Conservation (phyloP, 2,329 filamentous ascomycete genomes). For the Botrytis cinerea region DNA sequence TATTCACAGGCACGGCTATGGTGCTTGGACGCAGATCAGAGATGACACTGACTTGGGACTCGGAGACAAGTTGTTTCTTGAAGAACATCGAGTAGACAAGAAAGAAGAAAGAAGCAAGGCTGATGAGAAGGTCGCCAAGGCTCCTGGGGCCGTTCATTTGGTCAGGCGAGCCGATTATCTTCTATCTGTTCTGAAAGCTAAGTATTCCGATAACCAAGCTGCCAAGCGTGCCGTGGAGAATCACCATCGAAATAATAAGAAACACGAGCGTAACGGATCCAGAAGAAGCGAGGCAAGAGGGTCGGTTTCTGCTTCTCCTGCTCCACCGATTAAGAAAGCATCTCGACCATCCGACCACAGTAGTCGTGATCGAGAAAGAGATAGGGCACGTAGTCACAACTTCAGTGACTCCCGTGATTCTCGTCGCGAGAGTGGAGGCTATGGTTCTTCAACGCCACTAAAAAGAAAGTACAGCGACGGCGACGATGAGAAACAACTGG, state of each 20-base stretch:
- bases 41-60: constrained; percentile 87
- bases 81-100: constrained; percentile 97
- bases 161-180: constrained; percentile 94
- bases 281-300: constrained; percentile 59
- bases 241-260: constrained; percentile 93
- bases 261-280: constrained; percentile 59
- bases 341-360: constrained; percentile 45
- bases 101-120: constrained; percentile 86
- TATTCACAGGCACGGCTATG: constrained; percentile 90
- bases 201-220: constrained; percentile 75
- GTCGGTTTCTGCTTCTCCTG: constrained; percentile 71
- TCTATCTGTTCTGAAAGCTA: constrained; percentile 85
- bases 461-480: constrained; percentile 64
- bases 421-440: constrained; percentile 31
- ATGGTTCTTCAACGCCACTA: constrained; percentile 40
- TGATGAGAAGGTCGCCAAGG: constrained; percentile 73
- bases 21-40: constrained; percentile 91
- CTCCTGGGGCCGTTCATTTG: constrained; percentile 94
- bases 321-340: constrained; percentile 54
- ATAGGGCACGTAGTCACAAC: constrained; percentile 49
- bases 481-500: constrained; percentile 51
- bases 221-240: constrained; percentile 84
- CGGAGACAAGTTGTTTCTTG: constrained; percentile 88
- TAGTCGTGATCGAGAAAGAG: constrained; percentile 51
- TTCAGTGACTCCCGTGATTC: constrained; percentile 44